A percentile compares a stretch with the other conserved stretches of the same genome.
phyloP scores from a whole-genome alignment of 1,284 basidiomycete genomes.

The Anthracocystis setariae region DNA sequence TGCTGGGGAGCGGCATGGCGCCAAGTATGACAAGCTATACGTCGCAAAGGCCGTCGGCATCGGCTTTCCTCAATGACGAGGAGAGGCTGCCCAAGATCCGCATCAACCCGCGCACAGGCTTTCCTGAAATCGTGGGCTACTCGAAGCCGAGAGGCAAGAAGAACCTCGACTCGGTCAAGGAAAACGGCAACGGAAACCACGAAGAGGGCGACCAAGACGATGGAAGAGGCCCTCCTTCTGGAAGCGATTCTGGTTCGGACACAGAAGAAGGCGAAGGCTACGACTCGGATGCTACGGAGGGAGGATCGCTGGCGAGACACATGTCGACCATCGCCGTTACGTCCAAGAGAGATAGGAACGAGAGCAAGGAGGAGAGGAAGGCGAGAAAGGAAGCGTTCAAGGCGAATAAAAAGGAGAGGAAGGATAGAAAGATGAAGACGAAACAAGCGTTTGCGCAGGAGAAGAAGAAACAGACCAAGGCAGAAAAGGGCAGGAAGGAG shows the following conservation, averaged over 20 bases:
- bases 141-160: slow-evolving; percentile 37
- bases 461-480: slow-evolving; percentile 55
- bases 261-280: slow-evolving; percentile 36
- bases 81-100: slow-evolving; percentile 56
- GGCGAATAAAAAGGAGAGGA: slow-evolving; percentile 67
- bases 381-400: slow-evolving; percentile 89
- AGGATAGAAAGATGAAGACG: slow-evolving; percentile 51
- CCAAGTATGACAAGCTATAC: slow-evolving; percentile 41
- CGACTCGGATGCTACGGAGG: slow-evolving; percentile 45
- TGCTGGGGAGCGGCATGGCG: slow-evolving; percentile 42
- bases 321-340: slow-evolving; percentile 31
- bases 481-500: slow-evolving; percentile 47
- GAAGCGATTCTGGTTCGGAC: slow-evolving; percentile 34
- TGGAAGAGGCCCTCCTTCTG: slow-evolving; percentile 26
- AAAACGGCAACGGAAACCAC: not conserved
- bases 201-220: slow-evolving; percentile 16
- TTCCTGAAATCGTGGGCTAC: slow-evolving; percentile 60
- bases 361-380: slow-evolving; percentile 86
- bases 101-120: slow-evolving; percentile 61
- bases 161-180: slow-evolving; percentile 6
- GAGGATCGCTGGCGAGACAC: slow-evolving; percentile 17
- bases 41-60: slow-evolving; percentile 29
- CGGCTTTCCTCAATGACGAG: slow-evolving; percentile 40
- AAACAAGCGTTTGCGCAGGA: slow-evolving; percentile 56
- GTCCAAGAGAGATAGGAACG: slow-evolving; percentile 68